Evolutionary conservation across 140 eudicot species (phyloP), one percentile per base, ranked within the genome.

Genomic region (Cichorium intybus): DNA sequence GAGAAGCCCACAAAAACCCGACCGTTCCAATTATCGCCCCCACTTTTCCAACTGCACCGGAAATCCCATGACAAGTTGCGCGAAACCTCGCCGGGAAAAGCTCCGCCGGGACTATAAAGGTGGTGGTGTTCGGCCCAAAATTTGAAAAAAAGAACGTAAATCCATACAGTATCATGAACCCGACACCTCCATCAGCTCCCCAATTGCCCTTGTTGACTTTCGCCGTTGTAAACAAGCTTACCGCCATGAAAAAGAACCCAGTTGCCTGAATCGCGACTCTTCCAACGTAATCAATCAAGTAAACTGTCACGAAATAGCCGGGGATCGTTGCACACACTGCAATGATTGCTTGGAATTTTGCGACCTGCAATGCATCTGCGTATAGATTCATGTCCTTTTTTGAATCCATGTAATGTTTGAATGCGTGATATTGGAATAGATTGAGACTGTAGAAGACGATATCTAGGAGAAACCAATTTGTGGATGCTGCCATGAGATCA

Each of bases 21-120:
- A 82, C 58, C 1, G 88, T 45, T 10, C 88, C 88, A 11, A 79
- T 46, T 7, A 85, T 79, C 11, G 86, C 88, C 11, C 94, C 94
- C 0, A 79, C 23, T 60, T 85, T 85, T 4, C 94, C 94, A 16
- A 60, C 46, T 17, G 88, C 88, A 6, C 82, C 88, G 0, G 88
- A 77, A 12, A 85, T 73, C 28, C 94, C 94, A 48, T 85, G 94
- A 52, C 86, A 85, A 0, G 94, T 85, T 2, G 94, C 72, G 17
- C 94, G 75, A 60, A 85, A 77, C 50, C 94, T 65, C 8, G 89
- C 86, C 4, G 88, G 94, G 37, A 82, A 85, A 24, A 85, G 88
- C 76, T 85, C 94, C 0, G 94, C 94, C 0, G 88, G 88, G 15
- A 85, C 94, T 49, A 82, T 79, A 51, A 85, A 85, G 1, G 88